Evolutionary conservation across 2,329 filamentous ascomycete genomes (phyloP), one percentile per base, ranked within the genome.

Genomic region (Phialophora verrucosa): DNA sequence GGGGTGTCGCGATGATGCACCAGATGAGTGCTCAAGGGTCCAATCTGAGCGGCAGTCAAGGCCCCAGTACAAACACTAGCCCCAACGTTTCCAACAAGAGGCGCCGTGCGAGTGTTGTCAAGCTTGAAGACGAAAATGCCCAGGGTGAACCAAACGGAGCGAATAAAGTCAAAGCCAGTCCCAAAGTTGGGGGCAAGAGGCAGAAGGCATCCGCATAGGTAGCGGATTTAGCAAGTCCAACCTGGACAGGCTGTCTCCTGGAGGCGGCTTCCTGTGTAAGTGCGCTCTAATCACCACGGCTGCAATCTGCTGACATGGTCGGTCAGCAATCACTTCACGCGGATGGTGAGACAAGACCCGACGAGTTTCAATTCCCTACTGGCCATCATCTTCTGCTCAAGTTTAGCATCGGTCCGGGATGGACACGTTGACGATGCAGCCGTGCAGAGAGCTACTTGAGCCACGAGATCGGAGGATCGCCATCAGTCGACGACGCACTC

Each of bases 61-160:
- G 80, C 2, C 80, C 83, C 8, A 88, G 85, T 72, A 85, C 86
- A 35, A 88, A 86, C 70, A 88, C 87, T 4, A 89, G 87, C 70
- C 87, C 87, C 2, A 88, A 86, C 71, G 82, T 87, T 51, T 83
- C 79, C 56, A 75, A 74, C 71, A 89, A 89, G 76, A 80, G 84
- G 65, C 83, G 87, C 66, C 80, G 87, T 66, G 77, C 83, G 29
- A 88, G 87, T 75, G 83, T 83, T 14, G 85, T 87, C 64, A 89
- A 89, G 75, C 77, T 83, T 61, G 86, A 88, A 71, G 80, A 77
- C 47, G 85, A 88, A 55, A 85, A 86, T 53, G 74, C 71, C 62
- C 77, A 75, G 32, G 88, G 87, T 67, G 81, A 81, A 38, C 72
- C 76, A 38, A 77, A 70, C 17, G 78, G 74, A 58, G 69, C 75